Evolutionary conservation across 768 basidiomycete species (phyloP).

Genomic region (Tricholomella constricta): DNA sequence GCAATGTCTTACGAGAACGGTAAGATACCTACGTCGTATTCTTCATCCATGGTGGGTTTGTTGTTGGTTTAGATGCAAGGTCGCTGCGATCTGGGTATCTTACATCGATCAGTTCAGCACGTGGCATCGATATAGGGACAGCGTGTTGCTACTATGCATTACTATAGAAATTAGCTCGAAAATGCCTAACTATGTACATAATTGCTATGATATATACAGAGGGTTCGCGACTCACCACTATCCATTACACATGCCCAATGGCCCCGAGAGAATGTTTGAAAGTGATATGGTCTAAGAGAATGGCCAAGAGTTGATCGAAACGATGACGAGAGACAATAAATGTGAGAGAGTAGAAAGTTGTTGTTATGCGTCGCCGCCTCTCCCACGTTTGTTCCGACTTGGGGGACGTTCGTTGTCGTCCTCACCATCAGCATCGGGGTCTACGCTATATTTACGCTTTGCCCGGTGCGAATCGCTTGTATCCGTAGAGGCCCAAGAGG

Average conservation of each 20-base stretch:
- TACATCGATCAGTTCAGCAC: conserved; percentile 21
- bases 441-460: conserved; percentile 39
- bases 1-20: not conserved
- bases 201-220: conserved; percentile 15
- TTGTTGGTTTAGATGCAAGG: conserved; percentile 23
- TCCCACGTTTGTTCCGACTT: conserved; percentile 25
- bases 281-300: conserved; percentile 6
- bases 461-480: conserved; percentile 18
- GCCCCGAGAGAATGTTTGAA: not conserved
- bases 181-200: conserved; percentile 10
- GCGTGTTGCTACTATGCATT: not conserved
- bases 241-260: conserved; percentile 2
- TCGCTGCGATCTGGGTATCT: conserved; percentile 12
- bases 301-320: conserved; percentile 8
- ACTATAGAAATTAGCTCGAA: conserved; percentile 2
- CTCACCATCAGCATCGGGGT: conserved; percentile 27
- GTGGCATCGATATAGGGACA: conserved; percentile 12
- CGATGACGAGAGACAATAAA: not conserved
- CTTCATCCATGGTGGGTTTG: conserved; percentile 85
- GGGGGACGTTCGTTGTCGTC: conserved; percentile 13
- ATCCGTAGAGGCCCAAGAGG: conserved; percentile 29
- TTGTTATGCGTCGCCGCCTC: conserved; percentile 16
- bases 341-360: not conserved
- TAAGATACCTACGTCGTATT: conserved; percentile 78
- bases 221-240: conserved; percentile 6